Percentiles rank a stretch among this genome's conserved stretches.
phyloP scores from a whole-genome alignment of 352 stramenopile species.

The Pythium monospermum region DNA sequence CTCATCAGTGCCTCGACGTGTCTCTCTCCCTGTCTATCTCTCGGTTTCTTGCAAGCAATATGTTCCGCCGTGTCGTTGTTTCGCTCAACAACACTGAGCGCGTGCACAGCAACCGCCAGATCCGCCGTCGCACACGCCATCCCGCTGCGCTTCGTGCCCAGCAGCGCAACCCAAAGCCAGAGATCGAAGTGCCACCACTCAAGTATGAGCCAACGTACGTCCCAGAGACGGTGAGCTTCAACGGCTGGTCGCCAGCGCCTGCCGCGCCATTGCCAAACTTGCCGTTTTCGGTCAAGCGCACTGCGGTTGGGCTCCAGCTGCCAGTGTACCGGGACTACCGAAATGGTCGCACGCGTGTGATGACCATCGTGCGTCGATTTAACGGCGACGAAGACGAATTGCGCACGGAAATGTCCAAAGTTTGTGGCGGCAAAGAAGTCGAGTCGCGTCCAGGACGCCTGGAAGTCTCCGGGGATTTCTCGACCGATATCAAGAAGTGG shows the following conservation, averaged over 20 bases:
- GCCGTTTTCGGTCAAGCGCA: conserved; percentile 81
- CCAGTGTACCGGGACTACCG: conserved; percentile 84
- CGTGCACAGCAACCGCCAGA: conserved; percentile 81
- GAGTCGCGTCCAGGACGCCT: conserved; percentile 57
- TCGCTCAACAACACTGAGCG: conserved; percentile 45
- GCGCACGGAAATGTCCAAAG: conserved; percentile 78
- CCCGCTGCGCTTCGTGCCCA: conserved; percentile 61
- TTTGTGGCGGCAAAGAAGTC: conserved; percentile 78
- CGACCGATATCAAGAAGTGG: conserved; percentile 73
- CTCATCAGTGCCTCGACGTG: not conserved
- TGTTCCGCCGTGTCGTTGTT: conserved; percentile 55
- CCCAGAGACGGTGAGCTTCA: conserved; percentile 83
- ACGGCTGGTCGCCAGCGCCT: conserved; percentile 77
- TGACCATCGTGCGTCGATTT: conserved; percentile 82
- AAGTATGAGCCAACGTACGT: conserved; percentile 82
- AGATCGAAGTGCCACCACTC: conserved; percentile 56
- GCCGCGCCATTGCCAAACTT: conserved; percentile 54
- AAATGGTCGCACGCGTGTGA: conserved; percentile 81
- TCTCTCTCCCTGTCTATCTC: not conserved
- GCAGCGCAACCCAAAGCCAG: conserved; percentile 52
- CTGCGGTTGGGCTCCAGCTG: conserved; percentile 67
- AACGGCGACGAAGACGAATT: conserved; percentile 76
- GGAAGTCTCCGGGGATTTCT: conserved; percentile 76
- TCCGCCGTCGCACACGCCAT: conserved; percentile 77
- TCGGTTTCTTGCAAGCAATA: conserved; percentile 12